Conservation (phyloP, 2,329 filamentous ascomycete genomes). For the Xylaria sp. region DNA sequence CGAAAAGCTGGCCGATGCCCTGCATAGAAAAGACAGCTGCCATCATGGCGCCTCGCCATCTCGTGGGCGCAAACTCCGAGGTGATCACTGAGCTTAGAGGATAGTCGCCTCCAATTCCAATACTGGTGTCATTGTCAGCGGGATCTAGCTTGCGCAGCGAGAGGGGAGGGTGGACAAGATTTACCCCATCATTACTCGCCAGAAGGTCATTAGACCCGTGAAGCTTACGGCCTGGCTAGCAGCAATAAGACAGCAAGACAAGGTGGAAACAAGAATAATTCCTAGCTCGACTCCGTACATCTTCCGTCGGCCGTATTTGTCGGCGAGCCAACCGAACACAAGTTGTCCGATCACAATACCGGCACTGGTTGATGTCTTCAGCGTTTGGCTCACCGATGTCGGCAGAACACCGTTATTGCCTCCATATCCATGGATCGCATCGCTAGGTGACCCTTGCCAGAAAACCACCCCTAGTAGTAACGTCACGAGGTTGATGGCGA, state of each 20-base stretch:
- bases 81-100: conserved; percentile 84
- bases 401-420: conserved; percentile 68
- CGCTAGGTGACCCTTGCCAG: conserved; percentile 63
- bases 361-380: conserved; percentile 83
- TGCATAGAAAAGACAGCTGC: conserved; percentile 87
- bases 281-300: conserved; percentile 85
- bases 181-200: conserved; percentile 76
- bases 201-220: conserved; percentile 74
- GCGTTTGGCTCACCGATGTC: conserved; percentile 72
- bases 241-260: conserved; percentile 72
- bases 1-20: conserved; percentile 79
- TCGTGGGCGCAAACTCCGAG: conserved; percentile 84
- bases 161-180: neutral
- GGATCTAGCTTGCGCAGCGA: neutral
- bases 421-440: conserved; percentile 57
- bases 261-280: conserved; percentile 76
- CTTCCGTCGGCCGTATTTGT: conserved; percentile 77
- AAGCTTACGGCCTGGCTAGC: conserved; percentile 69
- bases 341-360: conserved; percentile 84
- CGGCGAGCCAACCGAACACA: conserved; percentile 80
- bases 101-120: conserved; percentile 85
- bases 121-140: conserved; percentile 54
- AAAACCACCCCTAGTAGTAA: conserved; percentile 80
- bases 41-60: conserved; percentile 86
- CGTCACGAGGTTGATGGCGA: conserved; percentile 80